Base-by-base conservation (phyloP, 805 yeast genomes). In the Monosporozyma yasuniensis region DNA sequence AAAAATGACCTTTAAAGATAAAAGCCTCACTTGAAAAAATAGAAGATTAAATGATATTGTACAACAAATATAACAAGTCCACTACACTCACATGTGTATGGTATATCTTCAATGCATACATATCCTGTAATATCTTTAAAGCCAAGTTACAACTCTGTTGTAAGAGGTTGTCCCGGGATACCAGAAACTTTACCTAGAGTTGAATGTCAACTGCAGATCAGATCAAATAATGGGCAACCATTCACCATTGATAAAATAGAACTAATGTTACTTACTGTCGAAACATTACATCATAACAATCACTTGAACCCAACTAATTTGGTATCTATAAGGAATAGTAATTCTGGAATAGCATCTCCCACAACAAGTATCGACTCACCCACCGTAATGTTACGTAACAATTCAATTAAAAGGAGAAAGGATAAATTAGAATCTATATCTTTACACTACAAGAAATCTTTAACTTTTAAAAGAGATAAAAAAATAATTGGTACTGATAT, bases 101-200 rank as follows among this genome's bases (percentile, higher is more conserved):
- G 27, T 10, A 21, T 10, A 21, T 10, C 16, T 21, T 8, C 6
- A 14, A 50, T 50, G 52, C 12, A 41, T 58, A 54, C 66, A 12
- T 55, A 56, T 43, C 71, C 71, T 4, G 60, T 65, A 2, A 60
- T 67, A 39, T 64, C 70, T 0, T 42, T 81, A 45, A 76, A 75
- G 48, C 77, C 83, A 3, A 72, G 80, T 37, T 76, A 75, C 44
- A 68, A 71, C 27, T 71, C 79, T n/a, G 66, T 78, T 0, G 78
- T 82, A 1, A 67, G 74, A 46, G 88, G 88, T 2, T 79, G 84
- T 63, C 87, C 87, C 0, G 88, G 88, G 0, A 79, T 82, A 1
- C 79, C 83, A 1, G 73, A 79, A 47, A 80, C 78, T 2, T 64
- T 72, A 46, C 87, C 87, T 2, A 72, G 85, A 27, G 67, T 81